Evolutionary conservation across 805 yeast species (phyloP).

Genomic region (Metschnikowia rubicola): DNA sequence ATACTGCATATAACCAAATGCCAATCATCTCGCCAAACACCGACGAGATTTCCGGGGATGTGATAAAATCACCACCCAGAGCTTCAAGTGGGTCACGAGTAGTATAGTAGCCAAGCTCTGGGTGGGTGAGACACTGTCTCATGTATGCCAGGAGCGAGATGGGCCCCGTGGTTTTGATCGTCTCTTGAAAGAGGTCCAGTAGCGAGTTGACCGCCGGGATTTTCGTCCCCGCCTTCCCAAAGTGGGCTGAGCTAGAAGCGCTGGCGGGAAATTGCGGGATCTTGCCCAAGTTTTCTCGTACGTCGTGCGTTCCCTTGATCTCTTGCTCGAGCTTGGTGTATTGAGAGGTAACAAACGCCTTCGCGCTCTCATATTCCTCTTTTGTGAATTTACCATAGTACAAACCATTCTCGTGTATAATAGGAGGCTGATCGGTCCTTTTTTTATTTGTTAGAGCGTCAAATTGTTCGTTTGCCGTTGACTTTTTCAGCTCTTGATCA

Average conservation of each 20-base stretch:
- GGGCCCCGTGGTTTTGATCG: conserved; percentile 71
- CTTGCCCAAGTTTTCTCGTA: conserved; percentile 34
- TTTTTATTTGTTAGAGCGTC: background rate
- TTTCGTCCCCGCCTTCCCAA: background rate
- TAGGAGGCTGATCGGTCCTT: background rate
- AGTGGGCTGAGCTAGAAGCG: conserved; percentile 11
- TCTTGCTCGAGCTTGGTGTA: conserved; percentile 29
- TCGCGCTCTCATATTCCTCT: conserved; percentile 39
- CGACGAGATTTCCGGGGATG: conserved; percentile 84
- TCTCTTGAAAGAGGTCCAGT: conserved; percentile 39
- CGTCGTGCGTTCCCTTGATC: conserved; percentile 36
- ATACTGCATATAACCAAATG: conserved; percentile 58
- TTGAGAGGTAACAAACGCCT: conserved; percentile 30
- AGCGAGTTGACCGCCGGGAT: conserved; percentile 4
- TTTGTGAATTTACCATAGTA: conserved; percentile 35
- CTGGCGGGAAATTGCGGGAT: conserved; percentile 36
- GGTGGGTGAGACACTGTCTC: conserved; percentile 79
- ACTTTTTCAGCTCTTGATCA: background rate
- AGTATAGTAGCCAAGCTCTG: conserved; percentile 74
- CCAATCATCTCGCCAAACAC: conserved; percentile 86
- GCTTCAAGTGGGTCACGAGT: conserved; percentile 68
- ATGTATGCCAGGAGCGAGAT: conserved; percentile 68
- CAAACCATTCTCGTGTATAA: conserved; percentile 26
- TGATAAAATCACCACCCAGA: conserved; percentile 67
- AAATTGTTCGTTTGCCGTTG: background rate